Evolutionary conservation across 805 yeast species (phyloP).

Genomic region (Lipomyces yamadae): DNA sequence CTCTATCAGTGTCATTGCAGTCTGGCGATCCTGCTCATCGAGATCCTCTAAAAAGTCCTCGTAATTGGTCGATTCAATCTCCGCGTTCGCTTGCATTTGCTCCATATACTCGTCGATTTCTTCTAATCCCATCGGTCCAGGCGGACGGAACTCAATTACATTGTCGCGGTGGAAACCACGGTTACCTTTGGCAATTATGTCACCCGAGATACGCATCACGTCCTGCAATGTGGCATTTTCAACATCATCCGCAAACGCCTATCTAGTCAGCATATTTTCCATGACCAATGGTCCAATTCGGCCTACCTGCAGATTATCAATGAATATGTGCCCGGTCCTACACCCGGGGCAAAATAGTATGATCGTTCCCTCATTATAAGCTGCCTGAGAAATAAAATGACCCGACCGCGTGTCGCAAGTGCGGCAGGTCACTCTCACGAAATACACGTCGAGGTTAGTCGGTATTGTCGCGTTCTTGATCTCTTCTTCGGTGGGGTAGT

Average conservation of each 20-base stretch:
- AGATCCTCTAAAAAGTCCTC: not conserved
- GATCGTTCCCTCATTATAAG: conserved; percentile 29
- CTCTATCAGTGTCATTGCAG: not conserved
- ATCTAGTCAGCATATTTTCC: too few relatives aligned
- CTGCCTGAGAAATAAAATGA: conserved; percentile 27
- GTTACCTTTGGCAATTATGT: conserved; percentile 17
- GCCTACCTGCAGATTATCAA: conserved; percentile 25
- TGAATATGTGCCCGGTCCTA: conserved; percentile 16
- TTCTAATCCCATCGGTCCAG: conserved; percentile 27
- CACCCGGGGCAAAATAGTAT: conserved; percentile 25
- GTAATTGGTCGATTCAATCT: not conserved
- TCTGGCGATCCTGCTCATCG: not conserved
- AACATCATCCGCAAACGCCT: conserved; percentile 16
- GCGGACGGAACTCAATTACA: conserved; percentile 31
- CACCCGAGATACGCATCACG: conserved; percentile 17
- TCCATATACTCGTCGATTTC: conserved; percentile 22
- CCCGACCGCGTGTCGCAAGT: conserved; percentile 25
- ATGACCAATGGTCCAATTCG: not conserved
- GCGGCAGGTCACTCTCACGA: conserved; percentile 17
- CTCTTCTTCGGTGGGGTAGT: conserved; percentile 32
- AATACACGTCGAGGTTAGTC: conserved; percentile 13
- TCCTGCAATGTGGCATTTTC: conserved; percentile 16
- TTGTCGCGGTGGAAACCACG: conserved; percentile 21
- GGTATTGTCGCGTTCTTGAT: conserved; percentile 26
- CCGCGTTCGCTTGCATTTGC: conserved; percentile 16